phyloP scores from a whole-genome alignment of 2,329 filamentous ascomycete species.

The Fusarium incarnatum region DNA sequence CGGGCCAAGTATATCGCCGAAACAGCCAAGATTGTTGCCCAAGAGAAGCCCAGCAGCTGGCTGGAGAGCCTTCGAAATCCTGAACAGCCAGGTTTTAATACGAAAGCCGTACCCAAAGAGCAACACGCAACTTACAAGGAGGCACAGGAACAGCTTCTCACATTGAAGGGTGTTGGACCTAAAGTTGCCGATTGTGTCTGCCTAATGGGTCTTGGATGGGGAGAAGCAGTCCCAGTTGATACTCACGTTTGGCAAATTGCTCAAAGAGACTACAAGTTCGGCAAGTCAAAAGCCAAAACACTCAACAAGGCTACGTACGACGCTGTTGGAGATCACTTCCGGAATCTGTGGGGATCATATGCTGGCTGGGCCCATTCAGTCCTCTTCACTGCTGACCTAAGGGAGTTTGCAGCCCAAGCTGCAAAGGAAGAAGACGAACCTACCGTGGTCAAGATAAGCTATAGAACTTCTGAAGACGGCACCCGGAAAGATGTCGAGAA shows the following conservation, averaged over 20 bases:
- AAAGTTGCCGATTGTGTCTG: constrained; percentile 98
- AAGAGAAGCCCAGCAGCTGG: constrained; percentile 78
- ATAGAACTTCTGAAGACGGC: constrained; percentile 26
- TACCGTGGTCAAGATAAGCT: constrained; percentile 25
- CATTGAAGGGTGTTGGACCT: constrained; percentile 88
- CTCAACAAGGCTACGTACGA: constrained; percentile 91
- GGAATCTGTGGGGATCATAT: constrained; percentile 88
- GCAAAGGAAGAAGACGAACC: constrained; percentile 25
- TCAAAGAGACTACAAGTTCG: constrained; percentile 93
- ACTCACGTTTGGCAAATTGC: constrained; percentile 99
- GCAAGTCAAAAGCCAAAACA: constrained; percentile 84
- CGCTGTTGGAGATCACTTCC: constrained; percentile 89
- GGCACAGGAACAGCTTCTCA: constrained; percentile 83
- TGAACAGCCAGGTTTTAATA: constrained; percentile 70
- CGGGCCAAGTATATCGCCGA: constrained; percentile 91
- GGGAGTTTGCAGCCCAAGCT: constrained; percentile 79
- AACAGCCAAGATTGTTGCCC: constrained; percentile 80
- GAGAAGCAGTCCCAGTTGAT: constrained; percentile 93
- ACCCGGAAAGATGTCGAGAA: constrained; percentile 45
- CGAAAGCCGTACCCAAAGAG: constrained; percentile 58
- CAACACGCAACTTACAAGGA: constrained; percentile 73
- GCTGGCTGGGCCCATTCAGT: constrained; percentile 99
- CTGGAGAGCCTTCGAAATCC: constrained; percentile 82
- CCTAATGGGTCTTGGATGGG: constrained; percentile 96
- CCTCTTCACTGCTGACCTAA: constrained; percentile 92